Percentiles rank a stretch among this genome's conserved stretches.
These are phyloP conservation scores for Podosphaera leucotricha DNA, from an alignment of 2,329 filamentous ascomycete genomes.

Conservation along the genomic window DNA sequence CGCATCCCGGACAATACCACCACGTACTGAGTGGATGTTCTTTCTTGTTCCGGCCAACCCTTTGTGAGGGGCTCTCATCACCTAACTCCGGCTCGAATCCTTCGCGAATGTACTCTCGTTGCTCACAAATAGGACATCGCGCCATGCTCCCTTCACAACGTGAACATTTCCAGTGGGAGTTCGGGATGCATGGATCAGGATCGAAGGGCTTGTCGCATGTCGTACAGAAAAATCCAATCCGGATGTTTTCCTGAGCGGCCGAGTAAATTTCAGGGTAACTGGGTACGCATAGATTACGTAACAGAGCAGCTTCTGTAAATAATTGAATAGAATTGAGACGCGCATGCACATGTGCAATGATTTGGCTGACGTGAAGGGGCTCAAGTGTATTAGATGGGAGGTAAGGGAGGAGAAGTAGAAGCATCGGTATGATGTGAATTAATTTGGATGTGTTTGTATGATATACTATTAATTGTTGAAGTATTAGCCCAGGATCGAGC, in stretches of 20 bases:
- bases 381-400: slow-evolving; percentile 31
- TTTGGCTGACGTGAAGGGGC: slow-evolving; percentile 27
- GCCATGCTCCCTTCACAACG: slow-evolving; percentile 29
- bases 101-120: slow-evolving; percentile 14
- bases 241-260: slow-evolving; percentile 29
- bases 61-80: neutral
- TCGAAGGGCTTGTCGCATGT: slow-evolving; percentile 29
- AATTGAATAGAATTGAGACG: slow-evolving; percentile 34
- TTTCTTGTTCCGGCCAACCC: neutral
- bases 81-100: slow-evolving; percentile 1
- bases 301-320: slow-evolving; percentile 34
- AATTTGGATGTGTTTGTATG: slow-evolving; percentile 32
- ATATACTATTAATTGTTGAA: slow-evolving; percentile 24
- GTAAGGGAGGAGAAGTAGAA: slow-evolving; percentile 34
- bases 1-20: slow-evolving; percentile 41
- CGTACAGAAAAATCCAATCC: slow-evolving; percentile 29
- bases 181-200: slow-evolving; percentile 17
- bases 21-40: slow-evolving; percentile 18
- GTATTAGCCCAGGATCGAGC: slow-evolving; percentile 30
- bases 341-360: slow-evolving; percentile 34
- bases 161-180: slow-evolving; percentile 32
- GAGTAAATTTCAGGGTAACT: slow-evolving; percentile 30
- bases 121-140: slow-evolving; percentile 34
- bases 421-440: slow-evolving; percentile 34
- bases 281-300: slow-evolving; percentile 33